Base-by-base conservation (phyloP, 257 asterid species). In the Ehretia macrophylla region DNA sequence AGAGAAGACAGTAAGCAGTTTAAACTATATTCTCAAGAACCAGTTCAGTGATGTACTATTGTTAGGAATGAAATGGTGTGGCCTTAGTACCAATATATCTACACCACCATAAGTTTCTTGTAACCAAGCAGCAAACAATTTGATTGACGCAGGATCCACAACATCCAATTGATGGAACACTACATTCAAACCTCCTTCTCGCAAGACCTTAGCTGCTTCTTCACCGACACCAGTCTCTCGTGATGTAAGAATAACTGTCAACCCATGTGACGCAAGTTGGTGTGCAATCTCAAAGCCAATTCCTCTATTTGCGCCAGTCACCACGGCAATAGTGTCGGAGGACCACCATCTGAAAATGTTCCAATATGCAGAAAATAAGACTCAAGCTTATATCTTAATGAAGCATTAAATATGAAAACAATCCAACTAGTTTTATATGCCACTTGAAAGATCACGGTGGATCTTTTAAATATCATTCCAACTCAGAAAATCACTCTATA, bases 291-390 rank as follows among this genome's bases (percentile, higher is more conserved):
- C 96, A 72, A 79, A 85, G 27, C 98, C 97, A 19, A 91, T 88
- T 55, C 98, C 98, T 69, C 98, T 79, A 64, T 91, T 91, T 14
- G 95, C 87, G 66, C 98, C 97, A 32, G 98, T 88, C 69, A 91
- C 98, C 66, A 88, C 93, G n/a, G 95, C 98, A 59, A 82, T 35
- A 17, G 90, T 84, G 55, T 77, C 62, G n/a, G 77, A 27, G 11
- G 88, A 72, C 97, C 98, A 91, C 98, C 98, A 91, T 77, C 98
- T 88, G 76, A 64, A n/a, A 67, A 27, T 4, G 35, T 13, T 22
- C 21, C 27, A 17, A n/a, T 40, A n/a, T 42, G 8, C 42, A 0
- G 52, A 17, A 8, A 14, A 56, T 17, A n/a, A 51, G n/a, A 19
- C 12, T 12, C 3, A 8, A 22, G 8, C 4, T 42, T 14, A 42